Evolutionary conservation across 2,329 filamentous ascomycete genomes (phyloP).

Genomic region (Cladophialophora carrionii): DNA sequence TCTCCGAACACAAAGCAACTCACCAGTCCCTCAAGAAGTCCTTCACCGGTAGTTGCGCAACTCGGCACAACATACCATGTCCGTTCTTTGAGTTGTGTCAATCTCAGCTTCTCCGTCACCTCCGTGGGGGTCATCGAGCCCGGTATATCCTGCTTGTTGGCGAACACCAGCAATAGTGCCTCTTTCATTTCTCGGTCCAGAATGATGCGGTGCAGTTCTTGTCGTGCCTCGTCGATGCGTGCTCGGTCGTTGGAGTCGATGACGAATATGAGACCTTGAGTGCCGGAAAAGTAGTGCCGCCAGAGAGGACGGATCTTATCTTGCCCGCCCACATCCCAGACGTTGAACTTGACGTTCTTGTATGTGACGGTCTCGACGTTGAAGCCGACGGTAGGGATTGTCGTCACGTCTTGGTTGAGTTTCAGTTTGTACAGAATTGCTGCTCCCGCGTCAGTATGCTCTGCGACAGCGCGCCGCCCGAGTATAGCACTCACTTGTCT

Average conservation of each 20-base stretch:
- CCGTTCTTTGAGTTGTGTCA: constrained; percentile 78
- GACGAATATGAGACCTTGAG: constrained; percentile 97
- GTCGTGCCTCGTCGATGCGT: constrained; percentile 88
- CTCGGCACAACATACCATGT: constrained; percentile 84
- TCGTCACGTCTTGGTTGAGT: constrained; percentile 96
- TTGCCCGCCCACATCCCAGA: constrained; percentile 98
- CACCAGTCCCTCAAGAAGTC: constrained; percentile 77
- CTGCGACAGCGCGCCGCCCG: neutral
- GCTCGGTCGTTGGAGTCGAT: constrained; percentile 92
- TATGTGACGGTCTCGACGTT: constrained; percentile 99
- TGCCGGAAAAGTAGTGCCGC: constrained; percentile 96
- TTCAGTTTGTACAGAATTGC: constrained; percentile 98
- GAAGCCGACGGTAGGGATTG: constrained; percentile 97
- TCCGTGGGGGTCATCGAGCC: constrained; percentile 80
- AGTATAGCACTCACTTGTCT: constrained; percentile 67
- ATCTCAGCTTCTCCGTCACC: constrained; percentile 75
- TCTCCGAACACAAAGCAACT: constrained; percentile 37
- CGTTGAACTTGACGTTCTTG: constrained; percentile 99
- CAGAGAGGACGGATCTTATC: constrained; percentile 98
- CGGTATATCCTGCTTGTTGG: constrained; percentile 96
- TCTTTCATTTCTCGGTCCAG: constrained; percentile 98
- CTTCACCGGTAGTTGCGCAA: constrained; percentile 79
- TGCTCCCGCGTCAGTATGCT: constrained; percentile 38
- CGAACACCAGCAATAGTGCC: constrained; percentile 89
- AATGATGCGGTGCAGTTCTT: constrained; percentile 95